Conservation (phyloP, 225 moss, liverwort and hornwort genomes). For the Ulota crispa region DNA sequence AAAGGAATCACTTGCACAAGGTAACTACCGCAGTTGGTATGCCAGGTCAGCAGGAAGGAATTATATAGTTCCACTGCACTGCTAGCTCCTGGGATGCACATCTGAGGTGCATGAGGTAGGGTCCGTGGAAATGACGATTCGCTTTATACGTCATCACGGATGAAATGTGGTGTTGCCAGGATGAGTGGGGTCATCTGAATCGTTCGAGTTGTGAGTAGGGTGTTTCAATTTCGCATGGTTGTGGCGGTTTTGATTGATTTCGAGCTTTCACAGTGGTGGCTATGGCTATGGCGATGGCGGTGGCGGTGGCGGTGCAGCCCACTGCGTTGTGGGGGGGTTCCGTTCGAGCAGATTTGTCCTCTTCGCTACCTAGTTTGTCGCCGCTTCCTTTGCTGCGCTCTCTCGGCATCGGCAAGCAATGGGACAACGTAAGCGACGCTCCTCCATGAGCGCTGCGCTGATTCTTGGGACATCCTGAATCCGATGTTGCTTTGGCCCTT, state of each 20-base stretch:
- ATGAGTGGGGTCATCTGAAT: not conserved
- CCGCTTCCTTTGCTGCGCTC: conserved; percentile 55
- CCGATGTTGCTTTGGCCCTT: not conserved
- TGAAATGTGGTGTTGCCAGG: conserved; percentile 10
- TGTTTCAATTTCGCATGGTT: not conserved
- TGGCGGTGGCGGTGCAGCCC: conserved; percentile 33
- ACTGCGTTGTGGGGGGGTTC: conserved; percentile 5
- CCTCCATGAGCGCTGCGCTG: not conserved
- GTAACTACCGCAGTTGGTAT: not conserved
- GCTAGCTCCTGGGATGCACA: not conserved
- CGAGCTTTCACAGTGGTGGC: conserved; percentile 19
- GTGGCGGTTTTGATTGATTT: not conserved
- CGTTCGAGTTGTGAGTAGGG: not conserved
- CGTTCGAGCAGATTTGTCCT: conserved; percentile 48
- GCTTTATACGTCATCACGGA: conserved; percentile 39
- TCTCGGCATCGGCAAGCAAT: conserved; percentile 57
- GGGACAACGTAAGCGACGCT: conserved; percentile 31
- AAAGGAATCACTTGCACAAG: not conserved
- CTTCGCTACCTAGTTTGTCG: conserved; percentile 32
- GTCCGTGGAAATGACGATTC: conserved; percentile 16
- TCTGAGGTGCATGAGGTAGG: conserved; percentile 13
- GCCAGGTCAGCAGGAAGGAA: not conserved
- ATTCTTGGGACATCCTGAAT: not conserved
- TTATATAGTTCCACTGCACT: not conserved
- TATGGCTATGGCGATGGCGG: conserved; percentile 34